Conservation (phyloP, 805 yeast species). For the Kazachstania taianensis region DNA sequence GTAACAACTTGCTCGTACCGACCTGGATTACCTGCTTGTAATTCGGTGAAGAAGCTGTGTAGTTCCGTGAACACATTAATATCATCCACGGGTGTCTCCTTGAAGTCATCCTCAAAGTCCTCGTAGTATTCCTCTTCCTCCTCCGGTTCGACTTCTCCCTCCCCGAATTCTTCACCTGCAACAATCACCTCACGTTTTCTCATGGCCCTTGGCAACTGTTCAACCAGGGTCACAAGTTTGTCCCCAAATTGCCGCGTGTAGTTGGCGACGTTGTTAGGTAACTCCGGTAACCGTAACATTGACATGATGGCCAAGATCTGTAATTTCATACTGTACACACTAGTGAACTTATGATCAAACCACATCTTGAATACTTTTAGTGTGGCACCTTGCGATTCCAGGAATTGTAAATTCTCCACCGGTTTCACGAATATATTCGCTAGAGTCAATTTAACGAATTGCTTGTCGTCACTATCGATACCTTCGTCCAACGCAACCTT, state of each 20-base stretch:
- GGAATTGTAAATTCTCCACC: slow-evolving; percentile 38
- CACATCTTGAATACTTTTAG: slow-evolving; percentile 48
- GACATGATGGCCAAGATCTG: slow-evolving; percentile 57
- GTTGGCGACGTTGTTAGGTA: slow-evolving; percentile 30
- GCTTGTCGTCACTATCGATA: slow-evolving; percentile 31
- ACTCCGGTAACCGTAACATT: slow-evolving; percentile 33
- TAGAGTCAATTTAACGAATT: slow-evolving; percentile 49
- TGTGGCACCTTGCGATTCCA: slow-evolving; percentile 40
- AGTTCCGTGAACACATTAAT: slow-evolving; percentile 61
- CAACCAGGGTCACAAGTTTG: slow-evolving; percentile 42
- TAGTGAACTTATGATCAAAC: slow-evolving; percentile 47
- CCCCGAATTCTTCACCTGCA: slow-evolving; percentile 36
- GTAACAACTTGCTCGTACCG: slow-evolving; percentile 33
- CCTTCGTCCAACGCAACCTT: slow-evolving; percentile 27
- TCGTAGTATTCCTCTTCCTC: slow-evolving; percentile 44
- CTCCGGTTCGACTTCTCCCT: slow-evolving; percentile 13
- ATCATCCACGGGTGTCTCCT: slow-evolving; percentile 69
- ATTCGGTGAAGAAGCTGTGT: slow-evolving; percentile 39
- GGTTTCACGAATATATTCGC: slow-evolving; percentile 59
- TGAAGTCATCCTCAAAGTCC: slow-evolving; percentile 65
- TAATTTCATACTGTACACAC: slow-evolving; percentile 73
- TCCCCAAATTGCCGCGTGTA: slow-evolving; percentile 41
- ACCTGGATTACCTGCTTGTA: slow-evolving; percentile 38
- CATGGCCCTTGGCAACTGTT: slow-evolving; percentile 63
- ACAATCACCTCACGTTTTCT: slow-evolving; percentile 52